Base-by-base conservation (phyloP, 306 rosid genomes). In the Mimosa pudica region DNA sequence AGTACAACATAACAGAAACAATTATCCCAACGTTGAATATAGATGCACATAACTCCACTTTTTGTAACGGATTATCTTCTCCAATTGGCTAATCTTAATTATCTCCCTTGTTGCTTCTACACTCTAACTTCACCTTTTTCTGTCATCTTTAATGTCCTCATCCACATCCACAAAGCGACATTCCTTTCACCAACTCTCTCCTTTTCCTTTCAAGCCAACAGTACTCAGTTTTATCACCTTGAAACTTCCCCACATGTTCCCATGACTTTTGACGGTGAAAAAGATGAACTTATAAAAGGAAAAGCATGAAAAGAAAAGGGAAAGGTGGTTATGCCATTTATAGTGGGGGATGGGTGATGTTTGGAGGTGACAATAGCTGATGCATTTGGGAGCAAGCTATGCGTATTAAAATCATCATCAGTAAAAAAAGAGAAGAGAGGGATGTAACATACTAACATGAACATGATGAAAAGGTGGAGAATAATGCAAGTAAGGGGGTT, bases 1-100 rank as follows among this genome's bases (percentile, higher is more conserved):
- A 44, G 41, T 20, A 64, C 2, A 60, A 14, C 16, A 68, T 57
- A 54, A 32, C 72, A 33, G 55, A 48, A 42, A 38, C 36, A 17
- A 71, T 71, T 3, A 71, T 77, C 60, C 42, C 74, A 32, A 9
- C 4, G 47, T 71, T 76, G 80, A 81, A 68, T n/a, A 48, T 64
- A 6, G 4, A 13, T 51, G 6, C 70, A n/a, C 24, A 20, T 52
- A 35, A 63, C 17, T 4, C 44, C 48, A 52, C 75, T 30, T 16
- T 72, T 80, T 68, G 24, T 38, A 73, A 49, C 38, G 24, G 68
- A 49, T 24, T 44, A n/a, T 72, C 33, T 49, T 11, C 13, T 49
- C 70, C 52, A 45, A 52, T 41, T 38, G 33, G 65, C 33, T 3
- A 0, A 18, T 10, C 6, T 35, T 68, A 7, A 66, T 35, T 42